phyloP scores from a whole-genome alignment of 1,284 basidiomycete species.

The Coniferiporia weirii region DNA sequence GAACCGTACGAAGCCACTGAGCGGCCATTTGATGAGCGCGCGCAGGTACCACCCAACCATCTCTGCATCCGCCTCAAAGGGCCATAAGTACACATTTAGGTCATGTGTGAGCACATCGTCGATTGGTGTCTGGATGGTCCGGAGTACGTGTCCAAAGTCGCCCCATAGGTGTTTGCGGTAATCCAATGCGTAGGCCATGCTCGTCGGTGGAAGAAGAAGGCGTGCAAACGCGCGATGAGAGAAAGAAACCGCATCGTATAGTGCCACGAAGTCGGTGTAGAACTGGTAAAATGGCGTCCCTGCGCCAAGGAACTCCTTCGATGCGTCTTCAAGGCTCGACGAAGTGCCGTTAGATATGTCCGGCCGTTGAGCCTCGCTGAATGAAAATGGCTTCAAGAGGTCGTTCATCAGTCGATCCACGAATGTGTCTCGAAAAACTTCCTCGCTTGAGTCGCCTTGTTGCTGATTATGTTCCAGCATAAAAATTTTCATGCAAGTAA shows the following conservation, averaged over 20 bases:
- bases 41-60: slow-evolving; percentile 61
- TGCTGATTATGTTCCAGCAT: slow-evolving; percentile 84
- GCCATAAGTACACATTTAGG: slow-evolving; percentile 63
- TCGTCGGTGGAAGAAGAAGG: slow-evolving; percentile 72
- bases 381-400: slow-evolving; percentile 53
- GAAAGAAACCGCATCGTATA: slow-evolving; percentile 91
- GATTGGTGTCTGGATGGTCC: slow-evolving; percentile 48
- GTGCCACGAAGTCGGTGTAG: slow-evolving; percentile 85
- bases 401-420: slow-evolving; percentile 57
- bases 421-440: slow-evolving; percentile 64
- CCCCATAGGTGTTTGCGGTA: slow-evolving; percentile 84
- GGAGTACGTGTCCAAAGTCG: slow-evolving; percentile 63
- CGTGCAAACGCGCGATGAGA: slow-evolving; percentile 73
- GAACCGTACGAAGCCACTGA: slow-evolving; percentile 60
- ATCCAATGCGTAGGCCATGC: slow-evolving; percentile 76
- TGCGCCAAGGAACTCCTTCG: slow-evolving; percentile 57
- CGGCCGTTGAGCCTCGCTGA: slow-evolving; percentile 24
- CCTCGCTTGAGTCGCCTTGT: slow-evolving; percentile 48
- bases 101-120: slow-evolving; percentile 44
- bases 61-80: slow-evolving; percentile 62
- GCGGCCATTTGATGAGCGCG: slow-evolving; percentile 39
- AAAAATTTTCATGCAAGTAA: slow-evolving; percentile 88
- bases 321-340: slow-evolving; percentile 51
- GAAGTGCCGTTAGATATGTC: slow-evolving; percentile 20
- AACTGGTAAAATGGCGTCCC: slow-evolving; percentile 87